phyloP scores from a whole-genome alignment of 208 protist species.

The Zelonia costaricensis region DNA sequence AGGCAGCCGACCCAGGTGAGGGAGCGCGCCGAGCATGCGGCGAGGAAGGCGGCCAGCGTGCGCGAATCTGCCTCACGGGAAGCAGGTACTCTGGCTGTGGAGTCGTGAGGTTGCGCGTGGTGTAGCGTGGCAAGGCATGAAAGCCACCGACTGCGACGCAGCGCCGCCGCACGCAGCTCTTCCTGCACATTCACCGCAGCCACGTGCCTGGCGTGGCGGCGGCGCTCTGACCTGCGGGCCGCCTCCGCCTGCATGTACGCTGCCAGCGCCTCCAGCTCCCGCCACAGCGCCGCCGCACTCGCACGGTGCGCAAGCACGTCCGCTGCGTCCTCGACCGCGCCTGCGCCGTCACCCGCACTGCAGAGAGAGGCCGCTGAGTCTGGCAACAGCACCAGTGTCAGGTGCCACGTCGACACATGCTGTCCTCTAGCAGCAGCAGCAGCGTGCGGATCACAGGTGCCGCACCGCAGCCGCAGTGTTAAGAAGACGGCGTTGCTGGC shows the following conservation, averaged over 20 bases:
- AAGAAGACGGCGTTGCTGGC: slow-evolving; percentile 8
- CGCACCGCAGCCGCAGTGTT: slow-evolving; percentile 7
- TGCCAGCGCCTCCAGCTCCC: slow-evolving; percentile 15
- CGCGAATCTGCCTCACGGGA: neutral
- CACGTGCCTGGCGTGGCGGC: neutral
- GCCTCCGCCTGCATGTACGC: slow-evolving; percentile 5
- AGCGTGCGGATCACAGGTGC: neutral
- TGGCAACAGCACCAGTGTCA: slow-evolving; percentile 11
- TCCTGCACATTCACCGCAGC: slow-evolving; percentile 1
- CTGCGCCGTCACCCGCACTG: no score
- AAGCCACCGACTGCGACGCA: slow-evolving; percentile 21
- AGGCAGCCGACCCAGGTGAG: slow-evolving; percentile 20
- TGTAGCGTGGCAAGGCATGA: slow-evolving; percentile 11
- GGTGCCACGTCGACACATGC: neutral
- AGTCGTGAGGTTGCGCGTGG: neutral
- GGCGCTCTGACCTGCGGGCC: neutral
- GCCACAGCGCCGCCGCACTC: slow-evolving; percentile 10
- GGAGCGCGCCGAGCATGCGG: neutral
- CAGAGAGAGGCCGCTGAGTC: neutral
- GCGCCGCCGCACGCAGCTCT: slow-evolving; percentile 4
- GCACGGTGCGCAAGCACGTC: neutral
- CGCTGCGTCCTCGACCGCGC: neutral
- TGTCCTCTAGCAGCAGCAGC: neutral
- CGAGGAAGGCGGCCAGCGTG: neutral
- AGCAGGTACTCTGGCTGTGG: neutral